Evolutionary conservation across 352 stramenopile species (phyloP), one percentile per base, ranked within the genome.

Genomic region (Nothophytophthora sp.): DNA sequence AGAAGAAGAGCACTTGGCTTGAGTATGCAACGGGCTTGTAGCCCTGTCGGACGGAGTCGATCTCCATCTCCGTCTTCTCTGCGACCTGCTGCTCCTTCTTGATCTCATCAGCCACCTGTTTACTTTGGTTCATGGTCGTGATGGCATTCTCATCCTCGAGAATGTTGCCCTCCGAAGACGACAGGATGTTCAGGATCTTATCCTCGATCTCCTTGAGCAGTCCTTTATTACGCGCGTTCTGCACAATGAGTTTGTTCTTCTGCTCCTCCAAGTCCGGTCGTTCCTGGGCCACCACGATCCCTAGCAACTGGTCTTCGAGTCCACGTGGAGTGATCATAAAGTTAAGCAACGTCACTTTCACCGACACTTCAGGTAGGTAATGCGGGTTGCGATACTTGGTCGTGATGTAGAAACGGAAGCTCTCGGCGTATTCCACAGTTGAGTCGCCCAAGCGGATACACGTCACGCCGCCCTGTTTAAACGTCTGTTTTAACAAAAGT

Each of bases 311-410:
- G 48, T 98, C 91, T 51, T 97, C 81, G 1, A 98, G 74, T 0
- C 93, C 93, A 7, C 92, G 79, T 4, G 90, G 93, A 13, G 93
- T 98, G 70, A 98, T 98, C 88, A 97, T 98, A 58, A 98, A 98
- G 59, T 98, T 98, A 16, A 98, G 70, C 25, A 98, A 59, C 23
- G 90, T 98, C 36, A 98, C 86, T 55, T 96, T 96, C 24, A 98
- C 92, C 6, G 86, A 96, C 11, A 97, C 85, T 50, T 98, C 92
- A 0, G 93, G 90, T 12, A 98, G 52, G 60, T 98, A 98, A 67
- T 98, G 92, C 23, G 92, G 93, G 46, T 97, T 98, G 1, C 88
- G 67, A 48, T 94, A 86, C 67, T 98, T 98, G 13, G 92, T 98
- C 33, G 90, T 97, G 29, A 98, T 95, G 69, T 98, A 98, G 51